Evolutionary conservation across 805 yeast genomes (phyloP).

Genomic region (Spencermartinsiella europaea): DNA sequence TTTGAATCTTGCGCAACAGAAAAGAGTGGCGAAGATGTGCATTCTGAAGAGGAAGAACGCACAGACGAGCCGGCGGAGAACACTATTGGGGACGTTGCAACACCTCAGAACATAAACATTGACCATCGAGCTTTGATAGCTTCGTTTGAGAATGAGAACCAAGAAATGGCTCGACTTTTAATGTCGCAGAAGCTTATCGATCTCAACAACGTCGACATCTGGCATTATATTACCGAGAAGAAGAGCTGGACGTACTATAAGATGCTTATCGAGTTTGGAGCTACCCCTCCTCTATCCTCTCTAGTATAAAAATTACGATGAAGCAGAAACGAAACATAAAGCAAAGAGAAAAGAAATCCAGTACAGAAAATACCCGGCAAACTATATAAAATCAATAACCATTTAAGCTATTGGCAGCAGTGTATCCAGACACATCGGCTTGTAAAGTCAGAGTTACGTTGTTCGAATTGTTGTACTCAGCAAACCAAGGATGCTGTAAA

Average conservation of each 20-base stretch:
- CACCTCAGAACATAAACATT: neutral
- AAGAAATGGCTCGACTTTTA: conserved; percentile 8
- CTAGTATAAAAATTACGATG: too few species aligned
- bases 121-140: conserved; percentile 6
- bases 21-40: neutral
- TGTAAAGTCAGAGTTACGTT: neutral
- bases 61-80: neutral
- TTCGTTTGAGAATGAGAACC: conserved; percentile 18
- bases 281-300: conserved; percentile 5
- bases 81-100: neutral
- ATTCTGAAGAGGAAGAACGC: neutral
- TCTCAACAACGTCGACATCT: conserved; percentile 4
- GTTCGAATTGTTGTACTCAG: conserved; percentile 46
- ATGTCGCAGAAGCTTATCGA: conserved; percentile 3
- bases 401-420: neutral
- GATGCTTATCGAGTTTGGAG: conserved; percentile 2
- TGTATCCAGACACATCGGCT: neutral
- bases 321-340: too few species aligned
- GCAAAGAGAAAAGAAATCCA: too few species aligned
- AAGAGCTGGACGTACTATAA: neutral
- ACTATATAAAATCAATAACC: neutral
- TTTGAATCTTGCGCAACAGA: too few species aligned
- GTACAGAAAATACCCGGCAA: too few species aligned
- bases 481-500: conserved; percentile 70
- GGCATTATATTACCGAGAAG: conserved; percentile 4